These are phyloP conservation scores for Daldinia eschscholtzii DNA, from an alignment of 2,329 filamentous ascomycete genomes.

Conservation along the genomic window DNA sequence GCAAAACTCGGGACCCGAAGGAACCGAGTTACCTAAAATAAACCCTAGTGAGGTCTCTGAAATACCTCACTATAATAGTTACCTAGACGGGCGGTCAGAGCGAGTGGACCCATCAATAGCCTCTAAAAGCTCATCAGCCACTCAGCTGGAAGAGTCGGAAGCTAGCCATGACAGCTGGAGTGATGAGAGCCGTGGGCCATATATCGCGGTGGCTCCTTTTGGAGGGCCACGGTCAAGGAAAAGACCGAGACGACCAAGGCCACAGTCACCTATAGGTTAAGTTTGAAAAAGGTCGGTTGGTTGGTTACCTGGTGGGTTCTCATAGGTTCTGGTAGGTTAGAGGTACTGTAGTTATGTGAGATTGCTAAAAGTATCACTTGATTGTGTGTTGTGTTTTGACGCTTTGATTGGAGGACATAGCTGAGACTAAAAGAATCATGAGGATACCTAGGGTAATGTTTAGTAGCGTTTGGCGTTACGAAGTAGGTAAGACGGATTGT, in stretches of 20 bases:
- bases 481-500: background rate
- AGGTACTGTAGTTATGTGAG: background rate
- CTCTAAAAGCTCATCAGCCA: constrained; percentile 8
- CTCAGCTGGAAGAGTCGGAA: constrained; percentile 2
- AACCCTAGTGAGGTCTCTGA: constrained; percentile 6
- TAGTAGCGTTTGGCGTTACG: background rate
- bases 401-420: constrained; percentile 8
- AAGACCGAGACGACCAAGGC: constrained; percentile 31
- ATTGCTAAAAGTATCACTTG: background rate
- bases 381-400: background rate
- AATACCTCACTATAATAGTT: background rate
- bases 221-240: constrained; percentile 29
- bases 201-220: constrained; percentile 28
- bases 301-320: background rate
- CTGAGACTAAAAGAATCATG: constrained; percentile 3
- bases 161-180: constrained; percentile 6
- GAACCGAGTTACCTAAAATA: constrained; percentile 10
- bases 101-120: background rate
- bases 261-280: constrained; percentile 24
- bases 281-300: constrained; percentile 4
- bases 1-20: background rate
- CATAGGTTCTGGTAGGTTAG: too few relatives aligned
- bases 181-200: constrained; percentile 19
- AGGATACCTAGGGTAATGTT: background rate
- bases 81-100: constrained; percentile 16